phyloP scores from a whole-genome alignment of 768 basidiomycete genomes.

The Boletus rufocinnamomeus region DNA sequence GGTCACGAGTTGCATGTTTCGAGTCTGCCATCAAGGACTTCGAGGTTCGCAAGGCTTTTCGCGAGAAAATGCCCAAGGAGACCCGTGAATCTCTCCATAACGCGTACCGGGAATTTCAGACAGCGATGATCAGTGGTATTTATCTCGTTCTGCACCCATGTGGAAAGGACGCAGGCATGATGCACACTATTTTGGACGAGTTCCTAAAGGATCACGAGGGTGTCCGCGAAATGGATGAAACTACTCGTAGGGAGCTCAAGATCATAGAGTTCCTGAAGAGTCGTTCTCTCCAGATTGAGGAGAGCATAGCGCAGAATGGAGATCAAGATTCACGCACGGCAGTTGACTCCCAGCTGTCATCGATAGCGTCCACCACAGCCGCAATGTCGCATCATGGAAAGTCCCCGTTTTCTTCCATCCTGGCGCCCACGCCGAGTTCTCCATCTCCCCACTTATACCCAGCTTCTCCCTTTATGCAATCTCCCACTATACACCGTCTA shows the following conservation, averaged over 20 bases:
- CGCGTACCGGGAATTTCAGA: slow-evolving; percentile 85
- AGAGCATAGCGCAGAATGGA: slow-evolving; percentile 30
- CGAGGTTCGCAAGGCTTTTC: slow-evolving; percentile 70
- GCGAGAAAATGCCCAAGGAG: slow-evolving; percentile 60
- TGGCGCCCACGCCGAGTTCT: slow-evolving; percentile 24
- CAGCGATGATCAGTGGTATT: slow-evolving; percentile 87
- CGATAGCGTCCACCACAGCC: slow-evolving; percentile 14
- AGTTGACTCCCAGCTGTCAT: slow-evolving; percentile 40
- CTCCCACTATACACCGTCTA: slow-evolving; percentile 62
- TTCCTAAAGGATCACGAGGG: slow-evolving; percentile 64
- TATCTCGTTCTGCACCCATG: slow-evolving; percentile 80
- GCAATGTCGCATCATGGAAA: slow-evolving; percentile 17
- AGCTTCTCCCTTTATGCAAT: slow-evolving; percentile 33
- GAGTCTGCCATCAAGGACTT: slow-evolving; percentile 90
- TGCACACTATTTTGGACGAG: slow-evolving; percentile 78
- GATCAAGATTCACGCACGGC: slow-evolving; percentile 17
- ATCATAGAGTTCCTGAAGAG: slow-evolving; percentile 81
- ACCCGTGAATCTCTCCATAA: slow-evolving; percentile 72
- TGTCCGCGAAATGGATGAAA: slow-evolving; percentile 72
- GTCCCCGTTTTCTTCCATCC: slow-evolving; percentile 25
- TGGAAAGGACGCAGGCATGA: slow-evolving; percentile 64
- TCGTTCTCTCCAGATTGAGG: slow-evolving; percentile 59
- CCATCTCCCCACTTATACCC: slow-evolving; percentile 28
- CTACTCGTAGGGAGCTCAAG: slow-evolving; percentile 78
- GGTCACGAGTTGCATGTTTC: slow-evolving; percentile 85